Evolutionary conservation across 1,139 yeast genomes (phyloP).

Genomic region (Yarrowia galli): DNA sequence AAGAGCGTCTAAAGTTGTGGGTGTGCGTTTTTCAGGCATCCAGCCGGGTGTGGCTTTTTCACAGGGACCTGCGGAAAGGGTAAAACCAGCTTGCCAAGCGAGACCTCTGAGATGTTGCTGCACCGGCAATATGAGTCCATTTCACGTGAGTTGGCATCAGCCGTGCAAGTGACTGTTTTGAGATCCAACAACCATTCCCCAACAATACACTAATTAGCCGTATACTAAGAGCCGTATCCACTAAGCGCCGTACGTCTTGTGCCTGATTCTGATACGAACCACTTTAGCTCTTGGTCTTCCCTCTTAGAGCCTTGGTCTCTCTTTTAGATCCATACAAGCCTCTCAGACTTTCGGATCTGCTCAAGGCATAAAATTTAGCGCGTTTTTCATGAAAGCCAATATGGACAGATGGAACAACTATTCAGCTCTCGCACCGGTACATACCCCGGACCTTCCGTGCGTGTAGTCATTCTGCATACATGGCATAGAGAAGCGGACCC

Average conservation of each 20-base stretch:
- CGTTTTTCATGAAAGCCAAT: conserved; percentile 7
- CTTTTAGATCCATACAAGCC: neutral
- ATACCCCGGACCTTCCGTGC: conserved; percentile 13
- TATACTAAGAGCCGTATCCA: too few relatives aligned
- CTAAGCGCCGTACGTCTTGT: neutral
- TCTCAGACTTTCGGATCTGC: conserved; percentile 1
- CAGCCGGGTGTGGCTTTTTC: conserved; percentile 31
- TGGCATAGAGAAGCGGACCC: neutral
- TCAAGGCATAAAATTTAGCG: conserved; percentile 4
- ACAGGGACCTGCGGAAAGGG: neutral
- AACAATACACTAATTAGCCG: too few relatives aligned
- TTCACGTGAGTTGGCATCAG: conserved; percentile 11
- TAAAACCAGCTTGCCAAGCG: conserved; percentile 7
- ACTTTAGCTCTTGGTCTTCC: neutral
- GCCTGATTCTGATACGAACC: neutral
- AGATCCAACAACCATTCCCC: neutral
- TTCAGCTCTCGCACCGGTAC: neutral
- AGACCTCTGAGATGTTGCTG: neutral
- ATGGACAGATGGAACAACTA: too few relatives aligned
- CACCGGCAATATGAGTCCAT: neutral
- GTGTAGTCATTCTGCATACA: neutral
- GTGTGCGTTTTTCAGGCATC: neutral
- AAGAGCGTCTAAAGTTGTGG: conserved; percentile 18
- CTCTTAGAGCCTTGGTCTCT: neutral
- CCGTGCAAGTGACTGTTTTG: neutral